phyloP scores from a whole-genome alignment of 2,329 filamentous ascomycete genomes.

The Lasiodiplodia sp. region DNA sequence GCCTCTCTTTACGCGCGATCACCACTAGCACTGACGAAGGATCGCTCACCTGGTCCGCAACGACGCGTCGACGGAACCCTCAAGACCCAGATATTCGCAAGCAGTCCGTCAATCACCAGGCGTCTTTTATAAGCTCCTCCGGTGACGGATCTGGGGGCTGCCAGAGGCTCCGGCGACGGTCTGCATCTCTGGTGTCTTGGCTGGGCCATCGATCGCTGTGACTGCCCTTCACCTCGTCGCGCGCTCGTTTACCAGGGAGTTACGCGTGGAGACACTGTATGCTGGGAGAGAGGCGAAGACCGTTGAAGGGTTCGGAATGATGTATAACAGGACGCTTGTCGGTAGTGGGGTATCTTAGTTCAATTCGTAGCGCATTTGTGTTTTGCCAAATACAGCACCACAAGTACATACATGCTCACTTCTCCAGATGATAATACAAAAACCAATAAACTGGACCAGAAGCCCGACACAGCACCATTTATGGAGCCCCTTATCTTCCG shows the following conservation, averaged over 20 bases:
- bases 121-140: neutral
- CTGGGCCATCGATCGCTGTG: constrained; percentile 1
- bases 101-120: neutral
- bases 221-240: neutral
- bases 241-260: neutral
- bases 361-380: neutral
- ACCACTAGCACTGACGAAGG: neutral
- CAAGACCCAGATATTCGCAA: constrained; percentile 9
- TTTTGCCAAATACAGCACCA: neutral
- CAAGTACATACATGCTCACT: too few species aligned
- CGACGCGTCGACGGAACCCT: constrained; percentile 5
- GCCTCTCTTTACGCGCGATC: neutral
- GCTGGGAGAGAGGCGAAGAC: neutral
- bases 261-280: constrained; percentile 8
- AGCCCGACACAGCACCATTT: too few species aligned
- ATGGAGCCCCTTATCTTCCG: too few species aligned
- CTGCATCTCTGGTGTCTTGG: constrained; percentile 12
- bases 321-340: neutral
- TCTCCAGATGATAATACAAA: too few species aligned
- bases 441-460: too few species aligned
- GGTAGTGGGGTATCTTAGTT: neutral
- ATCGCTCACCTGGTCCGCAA: neutral
- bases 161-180: constrained; percentile 9
- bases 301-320: neutral
- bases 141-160: constrained; percentile 1